Evolutionary conservation across 1,284 basidiomycete genomes (phyloP).

Genomic region (Ceratobasidium sp.): DNA sequence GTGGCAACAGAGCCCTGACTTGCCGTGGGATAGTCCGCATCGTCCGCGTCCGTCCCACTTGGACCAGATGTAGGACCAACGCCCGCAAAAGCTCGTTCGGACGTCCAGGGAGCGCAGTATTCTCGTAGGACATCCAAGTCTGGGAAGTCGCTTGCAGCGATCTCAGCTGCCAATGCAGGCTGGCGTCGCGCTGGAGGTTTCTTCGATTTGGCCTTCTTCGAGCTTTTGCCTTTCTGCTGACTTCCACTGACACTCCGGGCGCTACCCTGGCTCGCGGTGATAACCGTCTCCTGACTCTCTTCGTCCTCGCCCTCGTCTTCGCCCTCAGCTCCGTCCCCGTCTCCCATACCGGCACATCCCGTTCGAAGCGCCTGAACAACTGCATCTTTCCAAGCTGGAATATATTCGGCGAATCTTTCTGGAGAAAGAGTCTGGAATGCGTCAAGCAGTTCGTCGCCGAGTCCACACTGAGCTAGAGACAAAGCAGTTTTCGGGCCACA

Average conservation of each 20-base stretch:
- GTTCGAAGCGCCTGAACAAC: conserved; percentile 40
- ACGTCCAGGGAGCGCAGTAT: conserved; percentile 42
- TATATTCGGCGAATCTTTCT: conserved; percentile 66
- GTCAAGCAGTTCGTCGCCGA: conserved; percentile 65
- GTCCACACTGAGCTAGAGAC: conserved; percentile 62
- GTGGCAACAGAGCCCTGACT: conserved; percentile 37
- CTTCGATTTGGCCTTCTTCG: conserved; percentile 29
- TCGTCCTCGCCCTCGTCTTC: conserved; percentile 12
- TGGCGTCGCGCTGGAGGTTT: conserved; percentile 39
- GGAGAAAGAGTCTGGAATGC: conserved; percentile 68
- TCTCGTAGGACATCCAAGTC: conserved; percentile 34
- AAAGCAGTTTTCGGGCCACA: conserved; percentile 58
- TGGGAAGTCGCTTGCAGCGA: conserved; percentile 38
- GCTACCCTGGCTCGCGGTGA: conserved; percentile 32
- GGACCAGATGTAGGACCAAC: neutral
- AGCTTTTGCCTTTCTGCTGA: conserved; percentile 25
- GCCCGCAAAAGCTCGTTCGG: conserved; percentile 29
- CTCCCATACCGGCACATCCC: conserved; percentile 28
- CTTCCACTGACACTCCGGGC: neutral
- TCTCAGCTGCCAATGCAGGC: conserved; percentile 32
- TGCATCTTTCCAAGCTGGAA: conserved; percentile 64
- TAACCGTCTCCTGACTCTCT: conserved; percentile 33
- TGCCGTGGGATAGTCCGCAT: conserved; percentile 10
- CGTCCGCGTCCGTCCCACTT: neutral
- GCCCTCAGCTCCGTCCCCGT: conserved; percentile 42